phyloP scores from a whole-genome alignment of 106 monocot genomes.

The Platanthera zijinensis region DNA sequence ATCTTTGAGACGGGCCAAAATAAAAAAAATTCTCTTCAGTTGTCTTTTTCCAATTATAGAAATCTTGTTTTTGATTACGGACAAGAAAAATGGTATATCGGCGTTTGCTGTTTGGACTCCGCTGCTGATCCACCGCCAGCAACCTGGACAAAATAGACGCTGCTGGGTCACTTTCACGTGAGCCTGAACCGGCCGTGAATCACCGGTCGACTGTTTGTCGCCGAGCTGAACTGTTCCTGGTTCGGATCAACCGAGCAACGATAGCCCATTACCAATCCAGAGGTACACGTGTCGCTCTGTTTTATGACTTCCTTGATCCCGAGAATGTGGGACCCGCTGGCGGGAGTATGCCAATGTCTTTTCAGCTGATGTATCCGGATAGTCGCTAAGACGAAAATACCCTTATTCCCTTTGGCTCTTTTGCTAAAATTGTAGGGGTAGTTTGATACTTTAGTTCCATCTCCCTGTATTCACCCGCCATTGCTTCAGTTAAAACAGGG shows the following conservation, averaged over 20 bases:
- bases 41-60: too few relatives aligned
- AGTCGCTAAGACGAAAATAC: background rate
- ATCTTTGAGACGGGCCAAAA: too few relatives aligned
- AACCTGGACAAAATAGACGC: background rate
- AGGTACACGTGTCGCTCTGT: background rate
- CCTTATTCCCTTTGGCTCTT: background rate
- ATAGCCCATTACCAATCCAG: background rate
- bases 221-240: background rate
- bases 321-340: background rate
- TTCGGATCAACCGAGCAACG: background rate
- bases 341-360: background rate
- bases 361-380: background rate
- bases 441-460: background rate
- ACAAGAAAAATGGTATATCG: background rate
- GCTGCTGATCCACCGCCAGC: background rate
- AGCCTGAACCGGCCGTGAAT: background rate
- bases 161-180: conserved; percentile 1
- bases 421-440: background rate
- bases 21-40: too few relatives aligned
- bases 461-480: background rate
- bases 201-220: background rate
- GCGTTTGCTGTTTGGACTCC: background rate
- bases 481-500: background rate
- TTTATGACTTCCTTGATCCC: background rate
- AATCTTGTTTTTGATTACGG: too few relatives aligned